phyloP scores from a whole-genome alignment of 2,329 filamentous ascomycete genomes.

The Immersiporthe knoxdaviesiana region DNA sequence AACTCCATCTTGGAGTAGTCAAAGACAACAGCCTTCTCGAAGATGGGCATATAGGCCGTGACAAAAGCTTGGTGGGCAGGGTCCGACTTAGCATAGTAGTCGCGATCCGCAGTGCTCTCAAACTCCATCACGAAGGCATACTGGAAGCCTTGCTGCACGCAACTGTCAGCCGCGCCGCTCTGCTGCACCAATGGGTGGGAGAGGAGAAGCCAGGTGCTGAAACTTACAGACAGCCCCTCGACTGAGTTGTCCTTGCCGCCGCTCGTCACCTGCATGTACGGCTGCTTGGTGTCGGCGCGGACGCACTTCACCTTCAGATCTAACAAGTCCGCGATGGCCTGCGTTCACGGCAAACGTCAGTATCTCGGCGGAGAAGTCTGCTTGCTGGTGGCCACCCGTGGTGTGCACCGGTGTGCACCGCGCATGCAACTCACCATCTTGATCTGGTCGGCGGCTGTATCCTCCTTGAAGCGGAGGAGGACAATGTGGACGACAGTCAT shows the following conservation, averaged over 20 bases:
- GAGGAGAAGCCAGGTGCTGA: not conserved
- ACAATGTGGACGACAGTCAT: slow-evolving; percentile 71
- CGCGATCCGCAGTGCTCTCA: slow-evolving; percentile 62
- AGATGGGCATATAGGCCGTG: slow-evolving; percentile 48
- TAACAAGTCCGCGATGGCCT: slow-evolving; percentile 44
- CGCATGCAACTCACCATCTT: slow-evolving; percentile 53
- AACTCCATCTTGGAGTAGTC: slow-evolving; percentile 59
- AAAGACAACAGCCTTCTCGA: slow-evolving; percentile 59
- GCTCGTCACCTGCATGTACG: slow-evolving; percentile 61
- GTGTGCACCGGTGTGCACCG: too few species aligned
- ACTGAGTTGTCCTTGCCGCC: slow-evolving; percentile 66
- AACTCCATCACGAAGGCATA: slow-evolving; percentile 74
- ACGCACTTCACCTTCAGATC: slow-evolving; percentile 62
- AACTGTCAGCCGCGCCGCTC: not conserved
- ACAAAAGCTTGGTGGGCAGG: slow-evolving; percentile 65
- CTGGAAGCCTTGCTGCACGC: slow-evolving; percentile 59
- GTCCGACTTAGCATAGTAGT: slow-evolving; percentile 70
- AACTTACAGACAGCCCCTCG: slow-evolving; percentile 60
- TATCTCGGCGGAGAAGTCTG: not conserved
- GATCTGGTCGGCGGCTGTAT: slow-evolving; percentile 50
- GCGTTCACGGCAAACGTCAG: not conserved
- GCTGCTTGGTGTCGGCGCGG: slow-evolving; percentile 59
- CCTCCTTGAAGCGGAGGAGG: slow-evolving; percentile 66
- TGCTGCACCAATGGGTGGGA: not conserved
- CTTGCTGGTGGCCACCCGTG: not conserved